phyloP scores from a whole-genome alignment of 345 rosid species.

The Passiflora organensis region DNA sequence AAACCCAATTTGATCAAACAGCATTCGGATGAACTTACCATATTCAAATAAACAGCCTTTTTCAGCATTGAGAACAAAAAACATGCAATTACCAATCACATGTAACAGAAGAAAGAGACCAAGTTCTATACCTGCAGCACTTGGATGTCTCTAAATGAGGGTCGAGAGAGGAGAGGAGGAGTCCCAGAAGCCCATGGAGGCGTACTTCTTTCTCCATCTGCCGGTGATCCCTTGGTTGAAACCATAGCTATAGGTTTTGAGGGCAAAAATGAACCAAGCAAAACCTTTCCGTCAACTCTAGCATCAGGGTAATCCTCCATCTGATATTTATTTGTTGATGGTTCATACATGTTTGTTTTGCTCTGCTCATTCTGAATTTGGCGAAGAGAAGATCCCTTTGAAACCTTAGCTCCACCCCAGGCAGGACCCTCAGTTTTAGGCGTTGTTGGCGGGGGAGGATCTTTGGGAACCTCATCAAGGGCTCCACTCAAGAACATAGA shows the following conservation, averaged over 20 bases:
- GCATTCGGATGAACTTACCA: too few species aligned
- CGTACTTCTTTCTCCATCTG: slow-evolving; percentile 65
- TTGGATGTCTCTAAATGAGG: slow-evolving; percentile 91
- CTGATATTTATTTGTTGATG: slow-evolving; percentile 33
- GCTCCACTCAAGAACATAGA: slow-evolving; percentile 97
- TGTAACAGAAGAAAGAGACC: background rate
- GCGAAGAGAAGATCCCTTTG: slow-evolving; percentile 74
- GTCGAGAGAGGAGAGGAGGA: slow-evolving; percentile 62
- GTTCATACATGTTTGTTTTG: slow-evolving; percentile 38
- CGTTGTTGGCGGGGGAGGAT: slow-evolving; percentile 45
- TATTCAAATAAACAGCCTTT: too few species aligned
- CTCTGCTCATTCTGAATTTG: slow-evolving; percentile 89
- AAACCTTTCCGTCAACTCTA: slow-evolving; percentile 54
- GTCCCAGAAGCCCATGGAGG: slow-evolving; percentile 92
- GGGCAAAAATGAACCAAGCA: slow-evolving; percentile 59
- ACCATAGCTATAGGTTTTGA: slow-evolving; percentile 74
- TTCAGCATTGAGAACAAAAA: background rate
- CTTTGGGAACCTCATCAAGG: slow-evolving; percentile 67
- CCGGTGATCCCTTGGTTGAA: slow-evolving; percentile 33
- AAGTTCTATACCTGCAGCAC: slow-evolving; percentile 65
- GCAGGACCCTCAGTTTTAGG: slow-evolving; percentile 83
- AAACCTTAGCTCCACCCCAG: slow-evolving; percentile 89
- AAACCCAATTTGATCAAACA: too few species aligned
- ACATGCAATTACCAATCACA: background rate
- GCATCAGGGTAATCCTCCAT: slow-evolving; percentile 31